Percentiles rank a stretch among this genome's conserved stretches.
Conservation (phyloP, 2,329 filamentous ascomycete species). For the Fusarium cicatricum region DNA sequence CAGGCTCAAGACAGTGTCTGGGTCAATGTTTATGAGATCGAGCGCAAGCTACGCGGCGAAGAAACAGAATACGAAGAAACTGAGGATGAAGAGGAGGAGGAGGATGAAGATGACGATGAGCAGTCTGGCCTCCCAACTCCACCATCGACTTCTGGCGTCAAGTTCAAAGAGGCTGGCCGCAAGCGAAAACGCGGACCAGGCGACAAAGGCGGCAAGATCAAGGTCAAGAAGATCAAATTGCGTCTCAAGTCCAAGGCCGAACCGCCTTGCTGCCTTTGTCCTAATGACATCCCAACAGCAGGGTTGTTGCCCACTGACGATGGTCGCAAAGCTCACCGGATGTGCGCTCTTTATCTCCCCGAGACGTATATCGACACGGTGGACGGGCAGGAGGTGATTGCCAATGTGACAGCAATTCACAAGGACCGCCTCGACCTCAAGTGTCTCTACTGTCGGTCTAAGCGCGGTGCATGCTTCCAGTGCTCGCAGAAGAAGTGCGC, state of each 20-base stretch:
- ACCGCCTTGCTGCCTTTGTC: slow-evolving; percentile 89
- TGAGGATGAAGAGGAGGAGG: slow-evolving; percentile 76
- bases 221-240: slow-evolving; percentile 83
- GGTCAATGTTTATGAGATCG: slow-evolving; percentile 96
- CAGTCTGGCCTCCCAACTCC: slow-evolving; percentile 79
- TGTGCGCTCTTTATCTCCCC: slow-evolving; percentile 90
- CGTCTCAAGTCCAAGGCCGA: slow-evolving; percentile 75
- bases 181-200: slow-evolving; percentile 65
- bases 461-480: slow-evolving; percentile 95
- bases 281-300: slow-evolving; percentile 84
- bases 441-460: slow-evolving; percentile 93
- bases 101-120: slow-evolving; percentile 67
- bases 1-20: slow-evolving; percentile 96
- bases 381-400: slow-evolving; percentile 76
- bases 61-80: slow-evolving; percentile 85
- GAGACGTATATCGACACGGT: slow-evolving; percentile 86
- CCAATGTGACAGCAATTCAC: slow-evolving; percentile 81
- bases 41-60: slow-evolving; percentile 91
- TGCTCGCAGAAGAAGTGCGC: slow-evolving; percentile 96
- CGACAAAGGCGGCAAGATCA: slow-evolving; percentile 55
- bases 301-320: slow-evolving; percentile 88
- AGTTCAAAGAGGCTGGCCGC: slow-evolving; percentile 64
- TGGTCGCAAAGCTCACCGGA: slow-evolving; percentile 83
- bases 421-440: slow-evolving; percentile 91
- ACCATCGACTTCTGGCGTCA: slow-evolving; percentile 76